Conservation (phyloP, 2,329 filamentous ascomycete species). For the Trichocomaceae sp. region DNA sequence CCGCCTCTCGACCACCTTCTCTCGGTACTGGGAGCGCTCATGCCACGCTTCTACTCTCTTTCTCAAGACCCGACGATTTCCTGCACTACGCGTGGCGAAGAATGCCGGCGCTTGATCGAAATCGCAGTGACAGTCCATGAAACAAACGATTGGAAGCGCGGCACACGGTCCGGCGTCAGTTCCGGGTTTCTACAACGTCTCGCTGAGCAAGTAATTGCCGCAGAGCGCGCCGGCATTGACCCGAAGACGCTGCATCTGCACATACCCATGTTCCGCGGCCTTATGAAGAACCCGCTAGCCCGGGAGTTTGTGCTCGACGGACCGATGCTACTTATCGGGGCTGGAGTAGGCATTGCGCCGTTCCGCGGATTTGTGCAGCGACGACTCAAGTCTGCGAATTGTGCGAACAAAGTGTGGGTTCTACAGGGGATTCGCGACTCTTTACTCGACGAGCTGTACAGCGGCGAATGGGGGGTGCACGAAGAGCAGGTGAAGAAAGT, state of each 20-base stretch:
- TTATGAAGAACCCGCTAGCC: conserved; percentile 95
- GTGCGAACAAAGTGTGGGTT: conserved; percentile 96
- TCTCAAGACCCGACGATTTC: conserved; percentile 90
- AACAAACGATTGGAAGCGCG: conserved; percentile 67
- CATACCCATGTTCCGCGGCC: conserved; percentile 93
- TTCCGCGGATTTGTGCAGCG: conserved; percentile 98
- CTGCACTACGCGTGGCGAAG: conserved; percentile 60
- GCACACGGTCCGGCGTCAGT: conserved; percentile 72
- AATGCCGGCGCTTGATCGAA: conserved; percentile 76
- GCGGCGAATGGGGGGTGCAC: conserved; percentile 90
- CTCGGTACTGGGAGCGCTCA: conserved; percentile 73
- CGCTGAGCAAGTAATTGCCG: conserved; percentile 64
- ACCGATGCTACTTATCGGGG: conserved; percentile 94
- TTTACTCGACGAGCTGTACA: conserved; percentile 91
- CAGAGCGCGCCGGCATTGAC: conserved; percentile 54
- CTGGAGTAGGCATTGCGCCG: conserved; percentile 91
- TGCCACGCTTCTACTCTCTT: conserved; percentile 97
- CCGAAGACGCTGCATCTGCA: conserved; percentile 56
- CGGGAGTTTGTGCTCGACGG: conserved; percentile 88
- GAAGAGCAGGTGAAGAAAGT: conserved; percentile 81
- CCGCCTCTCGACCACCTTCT: conserved; percentile 79
- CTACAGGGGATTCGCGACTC: conserved; percentile 91
- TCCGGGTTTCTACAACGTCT: conserved; percentile 90
- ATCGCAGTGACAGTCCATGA: conserved; percentile 97
- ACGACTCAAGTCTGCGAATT: conserved; percentile 86